Evolutionary conservation across 257 asterid species (phyloP).

Genomic region (Penstemon eatonii): DNA sequence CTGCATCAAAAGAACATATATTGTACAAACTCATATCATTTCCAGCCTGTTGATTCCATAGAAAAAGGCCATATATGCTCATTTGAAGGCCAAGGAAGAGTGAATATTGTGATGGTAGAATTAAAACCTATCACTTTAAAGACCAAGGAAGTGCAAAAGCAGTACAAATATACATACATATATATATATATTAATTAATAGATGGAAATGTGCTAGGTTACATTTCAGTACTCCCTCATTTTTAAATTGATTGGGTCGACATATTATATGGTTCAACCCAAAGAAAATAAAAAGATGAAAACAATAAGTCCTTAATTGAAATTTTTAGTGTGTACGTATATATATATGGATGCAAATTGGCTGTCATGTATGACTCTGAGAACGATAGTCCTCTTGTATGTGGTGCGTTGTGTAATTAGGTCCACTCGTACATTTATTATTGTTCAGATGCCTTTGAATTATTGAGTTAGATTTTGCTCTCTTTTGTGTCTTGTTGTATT

Average conservation of each 20-base stretch:
- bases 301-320: background rate
- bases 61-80: too few relatives aligned
- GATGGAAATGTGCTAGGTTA: conserved; percentile 37
- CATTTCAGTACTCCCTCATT: conserved; percentile 31
- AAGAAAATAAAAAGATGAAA: background rate
- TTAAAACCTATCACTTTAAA: conserved; percentile 17
- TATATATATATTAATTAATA: background rate
- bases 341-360: conserved; percentile 39
- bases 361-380: conserved; percentile 42
- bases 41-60: too few relatives aligned
- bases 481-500: conserved; percentile 22
- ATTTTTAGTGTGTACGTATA: conserved; percentile 11
- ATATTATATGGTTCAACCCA: conserved; percentile 25
- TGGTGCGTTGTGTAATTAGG: conserved; percentile 44
- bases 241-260: conserved; percentile 29
- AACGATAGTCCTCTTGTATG: conserved; percentile 42
- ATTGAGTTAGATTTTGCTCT: conserved; percentile 33
- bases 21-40: too few relatives aligned
- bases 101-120: too few relatives aligned
- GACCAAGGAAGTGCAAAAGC: conserved; percentile 27
- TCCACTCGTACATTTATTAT: conserved; percentile 55
- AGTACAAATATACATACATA: conserved; percentile 22
- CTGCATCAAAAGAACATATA: too few relatives aligned
- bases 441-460: conserved; percentile 49
- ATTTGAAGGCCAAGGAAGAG: too few relatives aligned